Base-by-base conservation (phyloP, 495 filamentous ascomycete genomes). In the Aspergillus saccharolyticus region DNA sequence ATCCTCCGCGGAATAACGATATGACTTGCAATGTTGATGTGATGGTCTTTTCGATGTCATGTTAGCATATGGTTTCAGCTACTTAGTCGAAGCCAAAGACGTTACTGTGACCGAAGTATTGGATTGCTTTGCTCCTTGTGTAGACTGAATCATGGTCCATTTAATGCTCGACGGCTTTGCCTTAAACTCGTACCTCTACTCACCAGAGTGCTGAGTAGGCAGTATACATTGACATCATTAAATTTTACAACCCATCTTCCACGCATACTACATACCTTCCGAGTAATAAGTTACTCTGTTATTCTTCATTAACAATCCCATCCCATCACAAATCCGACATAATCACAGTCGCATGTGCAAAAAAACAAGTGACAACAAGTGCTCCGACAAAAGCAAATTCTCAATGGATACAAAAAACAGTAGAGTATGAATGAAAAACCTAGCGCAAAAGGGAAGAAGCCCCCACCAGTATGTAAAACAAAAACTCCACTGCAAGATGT, bases 281-380 rank as follows among this genome's bases (percentile, higher is more conserved):
- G 14, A 12, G 33, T 39, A 39, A 2, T 9, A 39, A 9, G 33
- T 9, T 39, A 39, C 33, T 39, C 14, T 39, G 14, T 39, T 39
- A 39, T 39, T 33, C 33, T 51, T 42, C 22, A 47, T 44, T 21
- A 43, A 7, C n/a, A 33, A 42, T 54, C 43, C 44, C 55, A 49
- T 48, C 28, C 49, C 52, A 50, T 54, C 43, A 54, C 30, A 59
- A 22, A 42, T 25, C 42, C 25, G 33, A 51, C 47, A 53, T 24
- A 22, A 46, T 33, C 28, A 39, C 24, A 50, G 17, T 22, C 33
- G 33, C 33, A 15, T 2, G 33, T 39, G 33, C 33, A 39, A 39
- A 39, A n/a, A n/a, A n/a, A n/a, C n/a, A n/a, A n/a, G n/a, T n/a
- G n/a, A n/a, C n/a, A n/a, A 39, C 12, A 12, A 10, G 33, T 39